phyloP scores from a whole-genome alignment of 192 early-diverging fungal species.

The Backusella tuberculispora region DNA sequence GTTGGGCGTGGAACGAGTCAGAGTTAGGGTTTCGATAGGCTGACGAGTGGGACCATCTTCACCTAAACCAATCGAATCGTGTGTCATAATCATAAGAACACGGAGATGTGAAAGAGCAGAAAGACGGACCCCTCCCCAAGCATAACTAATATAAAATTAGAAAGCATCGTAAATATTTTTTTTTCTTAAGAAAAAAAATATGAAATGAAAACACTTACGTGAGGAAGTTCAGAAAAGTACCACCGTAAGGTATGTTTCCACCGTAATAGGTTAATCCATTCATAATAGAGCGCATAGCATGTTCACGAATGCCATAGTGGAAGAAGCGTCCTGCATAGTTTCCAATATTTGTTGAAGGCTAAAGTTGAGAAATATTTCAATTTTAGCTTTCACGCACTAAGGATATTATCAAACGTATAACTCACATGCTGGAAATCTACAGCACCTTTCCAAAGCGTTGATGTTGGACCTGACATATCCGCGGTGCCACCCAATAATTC shows the following conservation, averaged over 20 bases:
- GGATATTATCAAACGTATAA: background rate
- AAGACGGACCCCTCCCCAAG: constrained; percentile 82
- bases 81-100: constrained; percentile 95
- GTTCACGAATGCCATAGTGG: constrained; percentile 95
- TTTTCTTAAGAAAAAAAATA: background rate
- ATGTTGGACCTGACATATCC: constrained; percentile 92
- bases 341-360: constrained; percentile 63
- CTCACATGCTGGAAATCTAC: constrained; percentile 84
- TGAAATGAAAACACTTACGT: constrained; percentile 30
- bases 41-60: constrained; percentile 99
- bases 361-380: background rate
- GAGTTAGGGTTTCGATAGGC: constrained; percentile 91
- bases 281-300: constrained; percentile 91
- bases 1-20: constrained; percentile 88
- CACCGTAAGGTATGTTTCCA: constrained; percentile 83
- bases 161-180: background rate
- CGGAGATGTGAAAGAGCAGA: constrained; percentile 85
- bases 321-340: constrained; percentile 84
- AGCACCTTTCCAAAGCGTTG: constrained; percentile 90
- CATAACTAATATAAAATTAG: constrained; percentile 39
- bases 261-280: constrained; percentile 90
- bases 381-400: background rate
- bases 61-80: constrained; percentile 97
- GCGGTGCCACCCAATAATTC: constrained; percentile 94
- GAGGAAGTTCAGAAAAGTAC: constrained; percentile 92